Evolutionary conservation across 2,329 filamentous ascomycete species (phyloP).

Genomic region (Colletotrichum lupini): DNA sequence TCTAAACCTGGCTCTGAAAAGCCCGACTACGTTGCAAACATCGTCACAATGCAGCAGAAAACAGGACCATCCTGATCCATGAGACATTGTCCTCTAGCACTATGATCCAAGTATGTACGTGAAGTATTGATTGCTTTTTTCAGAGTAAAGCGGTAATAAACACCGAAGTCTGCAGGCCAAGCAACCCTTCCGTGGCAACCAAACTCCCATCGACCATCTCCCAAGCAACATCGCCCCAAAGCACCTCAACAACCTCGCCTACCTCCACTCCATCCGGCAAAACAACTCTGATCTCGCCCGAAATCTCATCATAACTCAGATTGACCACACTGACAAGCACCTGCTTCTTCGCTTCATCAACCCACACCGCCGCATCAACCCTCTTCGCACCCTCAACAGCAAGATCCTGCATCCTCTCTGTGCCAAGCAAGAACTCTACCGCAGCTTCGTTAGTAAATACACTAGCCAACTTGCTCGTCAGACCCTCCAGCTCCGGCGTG

Average conservation of each 20-base stretch:
- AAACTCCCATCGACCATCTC: neutral
- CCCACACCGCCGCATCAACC: constrained; percentile 26
- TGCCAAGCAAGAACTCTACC: constrained; percentile 45
- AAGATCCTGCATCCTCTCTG: constrained; percentile 17
- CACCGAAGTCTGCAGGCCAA: constrained; percentile 8
- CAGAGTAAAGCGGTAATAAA: neutral
- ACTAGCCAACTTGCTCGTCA: constrained; percentile 51
- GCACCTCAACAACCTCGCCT: neutral
- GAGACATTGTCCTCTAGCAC: neutral
- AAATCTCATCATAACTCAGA: neutral
- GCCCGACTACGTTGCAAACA: too few species aligned
- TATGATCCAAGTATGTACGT: too few species aligned
- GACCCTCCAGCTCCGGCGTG: constrained; percentile 47
- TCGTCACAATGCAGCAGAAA: neutral
- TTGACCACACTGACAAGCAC: constrained; percentile 25
- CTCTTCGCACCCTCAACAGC: constrained; percentile 18
- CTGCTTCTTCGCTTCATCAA: neutral
- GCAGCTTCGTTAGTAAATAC: constrained; percentile 51
- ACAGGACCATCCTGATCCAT: neutral
- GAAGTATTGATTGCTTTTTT: neutral
- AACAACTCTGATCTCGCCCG: constrained; percentile 8
- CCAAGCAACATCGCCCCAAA: constrained; percentile 26
- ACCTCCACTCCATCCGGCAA: neutral
- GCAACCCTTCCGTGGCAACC: constrained; percentile 16
- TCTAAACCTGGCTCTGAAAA: too few species aligned